phyloP scores from a whole-genome alignment of 495 filamentous ascomycete genomes.

The Aspergillus olivimuriae region DNA sequence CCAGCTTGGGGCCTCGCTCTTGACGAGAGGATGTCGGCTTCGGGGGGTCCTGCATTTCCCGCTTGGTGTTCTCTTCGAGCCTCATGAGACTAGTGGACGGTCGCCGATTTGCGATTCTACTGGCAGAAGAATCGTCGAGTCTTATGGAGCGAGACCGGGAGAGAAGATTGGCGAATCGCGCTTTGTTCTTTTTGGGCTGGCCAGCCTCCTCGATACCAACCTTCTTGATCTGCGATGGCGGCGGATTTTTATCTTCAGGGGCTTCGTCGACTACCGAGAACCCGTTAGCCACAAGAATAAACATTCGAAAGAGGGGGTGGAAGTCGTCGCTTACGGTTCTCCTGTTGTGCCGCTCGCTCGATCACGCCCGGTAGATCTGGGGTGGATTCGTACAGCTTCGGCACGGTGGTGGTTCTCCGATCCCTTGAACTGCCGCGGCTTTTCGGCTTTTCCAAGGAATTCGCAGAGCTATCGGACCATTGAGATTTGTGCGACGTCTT shows the following conservation, averaged over 20 bases:
- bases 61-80: constrained; percentile 32
- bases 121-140: constrained; percentile 36
- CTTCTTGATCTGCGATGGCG: constrained; percentile 21
- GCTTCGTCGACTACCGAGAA: constrained; percentile 13
- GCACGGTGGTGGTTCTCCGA: constrained; percentile 26
- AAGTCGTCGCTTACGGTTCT: constrained; percentile 23
- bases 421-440: constrained; percentile 41
- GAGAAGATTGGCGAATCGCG: constrained; percentile 51
- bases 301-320: neutral
- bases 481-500: constrained; percentile 44
- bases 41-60: constrained; percentile 24
- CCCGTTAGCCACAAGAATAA: constrained; percentile 5
- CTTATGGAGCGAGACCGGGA: constrained; percentile 65
- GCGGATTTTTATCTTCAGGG: constrained; percentile 18
- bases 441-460: constrained; percentile 35
- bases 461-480: constrained; percentile 34
- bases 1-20: constrained; percentile 56
- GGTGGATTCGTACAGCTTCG: constrained; percentile 35
- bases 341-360: constrained; percentile 22
- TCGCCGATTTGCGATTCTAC: constrained; percentile 29
- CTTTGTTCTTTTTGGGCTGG: constrained; percentile 39
- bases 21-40: constrained; percentile 56
- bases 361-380: constrained; percentile 35
- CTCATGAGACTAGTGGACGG: constrained; percentile 40
- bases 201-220: constrained; percentile 25